Evolutionary conservation across 192 early-diverging fungal genomes (phyloP).

Genomic region (Chytriomyces hyalinus): DNA sequence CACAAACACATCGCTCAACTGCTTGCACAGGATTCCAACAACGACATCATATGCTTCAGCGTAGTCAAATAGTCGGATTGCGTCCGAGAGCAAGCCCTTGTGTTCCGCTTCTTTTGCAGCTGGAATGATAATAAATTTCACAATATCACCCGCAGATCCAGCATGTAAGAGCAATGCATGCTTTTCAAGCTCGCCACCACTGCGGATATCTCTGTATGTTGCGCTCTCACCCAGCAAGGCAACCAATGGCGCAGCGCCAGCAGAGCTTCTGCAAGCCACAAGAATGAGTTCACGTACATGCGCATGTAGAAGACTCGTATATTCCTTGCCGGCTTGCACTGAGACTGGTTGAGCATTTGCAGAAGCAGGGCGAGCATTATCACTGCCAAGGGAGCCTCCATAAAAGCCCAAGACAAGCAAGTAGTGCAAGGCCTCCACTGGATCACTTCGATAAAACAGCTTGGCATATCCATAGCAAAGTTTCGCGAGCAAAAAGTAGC

Average conservation of each 20-base stretch:
- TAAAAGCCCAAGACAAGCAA: conserved; percentile 65
- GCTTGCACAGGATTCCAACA: conserved; percentile 68
- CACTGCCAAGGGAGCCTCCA: conserved; percentile 35
- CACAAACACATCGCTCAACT: conserved; percentile 65
- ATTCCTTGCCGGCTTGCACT: conserved; percentile 41
- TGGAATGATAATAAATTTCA: conserved; percentile 66
- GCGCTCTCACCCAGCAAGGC: conserved; percentile 27
- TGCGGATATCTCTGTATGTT: conserved; percentile 32
- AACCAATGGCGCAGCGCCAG: neutral
- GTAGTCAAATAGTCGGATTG: conserved; percentile 77
- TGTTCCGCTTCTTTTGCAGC: conserved; percentile 75
- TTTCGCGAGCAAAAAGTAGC: conserved; percentile 58
- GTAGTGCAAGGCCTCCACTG: conserved; percentile 67
- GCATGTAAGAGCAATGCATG: conserved; percentile 70
- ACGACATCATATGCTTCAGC: conserved; percentile 78
- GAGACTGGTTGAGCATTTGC: neutral
- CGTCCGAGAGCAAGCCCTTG: conserved; percentile 73
- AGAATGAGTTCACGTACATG: conserved; percentile 69
- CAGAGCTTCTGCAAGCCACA: conserved; percentile 60
- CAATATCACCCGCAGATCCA: conserved; percentile 61
- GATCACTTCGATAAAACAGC: conserved; percentile 47
- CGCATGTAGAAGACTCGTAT: conserved; percentile 55
- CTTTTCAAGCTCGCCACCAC: conserved; percentile 64
- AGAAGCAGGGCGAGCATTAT: neutral
- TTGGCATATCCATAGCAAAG: conserved; percentile 55